Evolutionary conservation across 371 early-diverging fungal genomes (phyloP).

Genomic region (Synchytrium microbalum): DNA sequence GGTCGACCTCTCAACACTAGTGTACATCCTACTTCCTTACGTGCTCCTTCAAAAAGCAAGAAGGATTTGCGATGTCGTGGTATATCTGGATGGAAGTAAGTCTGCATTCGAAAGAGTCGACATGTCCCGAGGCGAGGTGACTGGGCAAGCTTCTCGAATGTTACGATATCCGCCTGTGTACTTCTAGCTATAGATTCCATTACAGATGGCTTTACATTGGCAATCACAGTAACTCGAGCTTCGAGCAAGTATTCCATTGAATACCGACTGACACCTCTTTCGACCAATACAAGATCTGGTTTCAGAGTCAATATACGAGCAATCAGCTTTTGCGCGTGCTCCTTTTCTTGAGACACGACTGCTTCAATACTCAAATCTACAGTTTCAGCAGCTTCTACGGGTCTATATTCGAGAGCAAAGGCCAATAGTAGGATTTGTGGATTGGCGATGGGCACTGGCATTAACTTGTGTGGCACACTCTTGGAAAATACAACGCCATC

Average conservation of each 20-base stretch:
- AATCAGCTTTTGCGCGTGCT: constrained; percentile 69
- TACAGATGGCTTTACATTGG: constrained; percentile 74
- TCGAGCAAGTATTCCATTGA: constrained; percentile 76
- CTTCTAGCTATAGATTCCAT: constrained; percentile 72
- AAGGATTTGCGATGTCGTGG: constrained; percentile 73
- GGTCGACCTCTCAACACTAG: constrained; percentile 80
- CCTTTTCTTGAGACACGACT: constrained; percentile 73
- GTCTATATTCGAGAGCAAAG: constrained; percentile 81
- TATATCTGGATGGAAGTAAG: constrained; percentile 64
- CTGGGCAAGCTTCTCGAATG: constrained; percentile 64
- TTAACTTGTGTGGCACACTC: constrained; percentile 78
- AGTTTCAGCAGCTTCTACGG: constrained; percentile 60
- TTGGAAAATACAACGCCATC: constrained; percentile 79
- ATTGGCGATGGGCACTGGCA: constrained; percentile 55
- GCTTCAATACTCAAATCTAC: constrained; percentile 60
- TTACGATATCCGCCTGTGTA: constrained; percentile 75
- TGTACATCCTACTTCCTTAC: constrained; percentile 69
- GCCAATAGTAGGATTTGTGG: constrained; percentile 78
- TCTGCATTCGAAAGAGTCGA: constrained; percentile 61
- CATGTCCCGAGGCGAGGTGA: constrained; percentile 69
- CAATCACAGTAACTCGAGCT: constrained; percentile 63
- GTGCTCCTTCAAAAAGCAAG: constrained; percentile 77
- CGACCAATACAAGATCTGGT: constrained; percentile 73
- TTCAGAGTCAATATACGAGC: constrained; percentile 61
- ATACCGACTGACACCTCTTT: constrained; percentile 64